Evolutionary conservation across 805 yeast species (phyloP).

Genomic region (Zygotorulaspora sp.): DNA sequence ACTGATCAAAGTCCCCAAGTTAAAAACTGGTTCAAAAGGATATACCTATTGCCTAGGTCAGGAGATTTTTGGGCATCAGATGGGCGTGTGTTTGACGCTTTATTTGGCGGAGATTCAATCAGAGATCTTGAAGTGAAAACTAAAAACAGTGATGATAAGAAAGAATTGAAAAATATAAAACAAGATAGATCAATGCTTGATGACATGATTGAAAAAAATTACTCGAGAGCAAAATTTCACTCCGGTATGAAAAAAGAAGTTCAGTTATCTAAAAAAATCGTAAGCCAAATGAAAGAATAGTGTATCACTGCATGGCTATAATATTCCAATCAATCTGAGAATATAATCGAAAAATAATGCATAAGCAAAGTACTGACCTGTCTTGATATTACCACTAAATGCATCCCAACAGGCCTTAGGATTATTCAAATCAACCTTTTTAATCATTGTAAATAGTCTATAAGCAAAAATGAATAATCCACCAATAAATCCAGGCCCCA

Average conservation of each 20-base stretch:
- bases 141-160: not conserved
- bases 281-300: conserved; percentile 1
- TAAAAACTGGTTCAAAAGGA: conserved; percentile 19
- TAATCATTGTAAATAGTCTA: conserved; percentile 65
- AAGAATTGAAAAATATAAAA: conserved; percentile 9
- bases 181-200: conserved; percentile 13
- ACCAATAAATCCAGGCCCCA: conserved; percentile 80
- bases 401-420: conserved; percentile 80
- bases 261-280: conserved; percentile 11
- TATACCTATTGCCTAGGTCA: conserved; percentile 29
- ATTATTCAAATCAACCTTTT: conserved; percentile 67
- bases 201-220: conserved; percentile 19
- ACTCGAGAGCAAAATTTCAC: conserved; percentile 22
- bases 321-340: conserved; percentile 36
- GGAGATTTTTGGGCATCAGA: conserved; percentile 30
- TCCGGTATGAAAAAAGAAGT: conserved; percentile 4
- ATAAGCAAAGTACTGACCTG: conserved; percentile 63
- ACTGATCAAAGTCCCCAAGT: conserved; percentile 15
- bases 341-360: conserved; percentile 67
- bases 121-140: conserved; percentile 16
- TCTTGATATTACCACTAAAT: conserved; percentile 70
- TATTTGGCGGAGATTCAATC: conserved; percentile 27
- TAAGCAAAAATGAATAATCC: conserved; percentile 66
- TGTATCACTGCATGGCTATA: conserved; percentile 11
- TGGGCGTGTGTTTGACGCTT: conserved; percentile 29